A percentile compares a stretch with the other conserved stretches of the same genome.
phyloP scores from a whole-genome alignment of 2,329 filamentous ascomycete genomes.

The Microcyclospora tardicrescens region DNA sequence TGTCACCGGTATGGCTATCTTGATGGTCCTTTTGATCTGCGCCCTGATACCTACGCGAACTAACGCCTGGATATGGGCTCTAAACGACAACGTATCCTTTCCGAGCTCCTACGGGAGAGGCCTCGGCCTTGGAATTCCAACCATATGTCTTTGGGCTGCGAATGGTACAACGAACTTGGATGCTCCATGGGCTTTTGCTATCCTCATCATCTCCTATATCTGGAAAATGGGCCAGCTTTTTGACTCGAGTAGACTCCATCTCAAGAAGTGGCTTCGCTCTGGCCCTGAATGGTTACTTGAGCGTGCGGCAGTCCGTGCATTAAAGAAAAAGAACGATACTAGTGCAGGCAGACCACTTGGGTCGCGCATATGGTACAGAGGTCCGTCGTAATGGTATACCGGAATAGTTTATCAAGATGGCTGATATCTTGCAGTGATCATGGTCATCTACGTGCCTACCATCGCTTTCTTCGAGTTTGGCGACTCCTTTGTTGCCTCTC shows the following conservation, averaged over 20 bases:
- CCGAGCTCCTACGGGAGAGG: neutral
- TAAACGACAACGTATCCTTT: neutral
- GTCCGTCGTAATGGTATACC: neutral
- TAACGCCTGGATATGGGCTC: constrained; percentile 6
- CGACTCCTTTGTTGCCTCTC: constrained; percentile 1
- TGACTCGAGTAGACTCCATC: neutral
- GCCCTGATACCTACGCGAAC: constrained; percentile 9
- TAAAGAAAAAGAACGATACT: too few species aligned
- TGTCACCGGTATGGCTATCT: constrained; percentile 10
- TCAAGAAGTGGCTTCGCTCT: neutral
- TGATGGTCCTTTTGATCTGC: constrained; percentile 10
- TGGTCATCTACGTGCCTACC: neutral
- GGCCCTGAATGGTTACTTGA: neutral
- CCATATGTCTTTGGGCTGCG: constrained; percentile 4
- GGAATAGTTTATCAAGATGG: neutral
- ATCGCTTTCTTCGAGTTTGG: neutral
- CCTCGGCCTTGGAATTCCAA: constrained; percentile 3
- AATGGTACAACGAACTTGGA: constrained; percentile 12
- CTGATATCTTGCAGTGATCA: neutral
- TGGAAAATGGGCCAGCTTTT: constrained; percentile 16
- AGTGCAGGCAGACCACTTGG: neutral
- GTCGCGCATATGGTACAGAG: neutral
- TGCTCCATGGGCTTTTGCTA: constrained; percentile 9
- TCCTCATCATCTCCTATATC: constrained; percentile 15
- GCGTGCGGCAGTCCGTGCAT: neutral